These are phyloP conservation scores for Diaporthe ilicicola DNA, from an alignment of 2,329 filamentous ascomycete species.

Conservation along the genomic window DNA sequence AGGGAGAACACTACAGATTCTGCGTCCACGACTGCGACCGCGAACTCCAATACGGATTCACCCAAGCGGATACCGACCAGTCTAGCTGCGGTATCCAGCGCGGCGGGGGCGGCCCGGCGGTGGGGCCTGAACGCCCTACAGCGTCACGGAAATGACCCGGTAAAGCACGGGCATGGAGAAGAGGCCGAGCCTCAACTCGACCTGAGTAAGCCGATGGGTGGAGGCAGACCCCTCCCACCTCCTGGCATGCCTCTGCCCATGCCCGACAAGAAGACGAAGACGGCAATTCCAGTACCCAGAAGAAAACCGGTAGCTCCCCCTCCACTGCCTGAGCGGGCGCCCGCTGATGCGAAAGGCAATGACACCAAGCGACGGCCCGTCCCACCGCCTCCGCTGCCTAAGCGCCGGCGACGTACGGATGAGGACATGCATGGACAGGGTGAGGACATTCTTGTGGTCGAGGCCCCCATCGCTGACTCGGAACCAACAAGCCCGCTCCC, in stretches of 20 bases:
- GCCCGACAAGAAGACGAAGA: slow-evolving; percentile 68
- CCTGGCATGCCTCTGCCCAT: slow-evolving; percentile 81
- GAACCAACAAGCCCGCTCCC: slow-evolving; percentile 61
- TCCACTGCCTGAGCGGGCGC: slow-evolving; percentile 32
- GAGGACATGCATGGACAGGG: slow-evolving; percentile 44
- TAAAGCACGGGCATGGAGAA: slow-evolving; percentile 37
- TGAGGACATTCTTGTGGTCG: slow-evolving; percentile 69
- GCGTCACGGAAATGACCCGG: slow-evolving; percentile 53
- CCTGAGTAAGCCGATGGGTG: slow-evolving; percentile 76
- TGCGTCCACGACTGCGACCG: slow-evolving; percentile 47
- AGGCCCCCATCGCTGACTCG: slow-evolving; percentile 68
- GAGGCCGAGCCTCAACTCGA: slow-evolving; percentile 47
- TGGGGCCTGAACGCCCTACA: slow-evolving; percentile 68
- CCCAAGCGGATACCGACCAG: slow-evolving; percentile 54
- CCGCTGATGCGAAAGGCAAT: slow-evolving; percentile 24
- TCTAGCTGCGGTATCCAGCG: slow-evolving; percentile 63
- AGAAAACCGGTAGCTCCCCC: slow-evolving; percentile 68
- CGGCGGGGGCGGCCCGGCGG: slow-evolving; percentile 63
- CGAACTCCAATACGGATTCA: slow-evolving; percentile 39
- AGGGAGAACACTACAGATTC: slow-evolving; percentile 49
- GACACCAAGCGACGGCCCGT: slow-evolving; percentile 42
- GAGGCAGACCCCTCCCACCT: slow-evolving; percentile 83
- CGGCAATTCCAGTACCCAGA: slow-evolving; percentile 66
- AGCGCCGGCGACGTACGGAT: slow-evolving; percentile 50
- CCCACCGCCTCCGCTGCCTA: slow-evolving; percentile 59